A percentile compares a stretch with the other conserved stretches of the same genome.
phyloP scores from a whole-genome alignment of 1,284 basidiomycete genomes.

The Takashimella tepidaria region DNA sequence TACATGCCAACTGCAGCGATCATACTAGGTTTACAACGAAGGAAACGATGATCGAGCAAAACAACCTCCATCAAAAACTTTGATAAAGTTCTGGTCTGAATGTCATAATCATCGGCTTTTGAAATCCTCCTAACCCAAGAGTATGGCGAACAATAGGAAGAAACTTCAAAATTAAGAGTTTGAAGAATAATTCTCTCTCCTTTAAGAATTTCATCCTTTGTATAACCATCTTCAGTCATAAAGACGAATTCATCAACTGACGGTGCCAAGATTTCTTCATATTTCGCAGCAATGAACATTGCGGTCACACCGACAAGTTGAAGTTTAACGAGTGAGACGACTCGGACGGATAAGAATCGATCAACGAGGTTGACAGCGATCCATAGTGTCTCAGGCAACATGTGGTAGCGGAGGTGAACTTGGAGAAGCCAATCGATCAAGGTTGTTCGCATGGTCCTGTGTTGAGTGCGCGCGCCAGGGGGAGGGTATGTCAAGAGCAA shows the following conservation, averaged over 20 bases:
- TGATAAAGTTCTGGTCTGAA: conserved; percentile 92
- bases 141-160: conserved; percentile 97
- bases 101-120: conserved; percentile 98
- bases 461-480: no score
- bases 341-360: conserved; percentile 59
- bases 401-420: conserved; percentile 61
- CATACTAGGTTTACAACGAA: conserved; percentile 88
- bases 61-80: conserved; percentile 98
- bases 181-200: conserved; percentile 89
- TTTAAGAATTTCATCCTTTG: conserved; percentile 92
- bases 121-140: conserved; percentile 98
- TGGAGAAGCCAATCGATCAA: conserved; percentile 58
- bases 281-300: conserved; percentile 63
- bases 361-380: conserved; percentile 63
- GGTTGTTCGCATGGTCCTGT: conserved; percentile 54
- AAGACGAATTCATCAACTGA: conserved; percentile 92
- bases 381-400: conserved; percentile 64
- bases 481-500: neutral
- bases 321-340: conserved; percentile 59
- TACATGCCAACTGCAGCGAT: conserved; percentile 99
- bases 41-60: conserved; percentile 85
- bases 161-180: conserved; percentile 91
- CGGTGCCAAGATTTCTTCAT: conserved; percentile 67
- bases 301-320: conserved; percentile 62
- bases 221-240: conserved; percentile 94